phyloP scores from a whole-genome alignment of 495 filamentous ascomycete genomes.

The Xylaria sp. region DNA sequence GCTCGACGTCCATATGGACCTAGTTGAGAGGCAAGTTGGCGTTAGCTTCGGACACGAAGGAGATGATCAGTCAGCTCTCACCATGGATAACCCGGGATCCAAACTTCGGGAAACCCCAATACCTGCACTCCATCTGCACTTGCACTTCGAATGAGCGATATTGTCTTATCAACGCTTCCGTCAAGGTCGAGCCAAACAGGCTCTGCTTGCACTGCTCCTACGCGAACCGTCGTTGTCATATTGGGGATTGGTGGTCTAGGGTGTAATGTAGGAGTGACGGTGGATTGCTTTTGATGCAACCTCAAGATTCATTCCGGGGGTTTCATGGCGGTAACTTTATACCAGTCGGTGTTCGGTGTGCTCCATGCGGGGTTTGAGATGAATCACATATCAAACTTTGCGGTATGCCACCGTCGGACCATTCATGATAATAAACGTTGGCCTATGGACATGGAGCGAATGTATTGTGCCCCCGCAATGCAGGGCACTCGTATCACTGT shows the following conservation, averaged over 20 bases:
- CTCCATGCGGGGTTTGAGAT: constrained; percentile 24
- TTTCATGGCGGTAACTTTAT: constrained; percentile 17
- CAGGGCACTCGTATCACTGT: constrained; percentile 15
- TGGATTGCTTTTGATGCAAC: constrained; percentile 22
- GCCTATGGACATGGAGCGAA: background rate
- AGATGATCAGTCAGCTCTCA: constrained; percentile 54
- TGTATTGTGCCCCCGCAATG: constrained; percentile 15
- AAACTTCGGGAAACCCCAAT: constrained; percentile 63
- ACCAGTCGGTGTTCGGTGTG: background rate
- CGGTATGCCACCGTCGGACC: background rate
- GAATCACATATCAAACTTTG: background rate
- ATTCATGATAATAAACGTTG: background rate
- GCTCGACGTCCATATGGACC: constrained; percentile 44
- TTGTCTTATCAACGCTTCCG: constrained; percentile 59
- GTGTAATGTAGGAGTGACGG: constrained; percentile 7
- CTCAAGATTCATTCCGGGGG: background rate
- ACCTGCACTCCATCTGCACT: constrained; percentile 57
- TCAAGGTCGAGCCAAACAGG: constrained; percentile 63
- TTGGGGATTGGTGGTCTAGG: background rate
- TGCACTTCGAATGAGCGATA: constrained; percentile 57
- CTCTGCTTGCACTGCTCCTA: constrained; percentile 60
- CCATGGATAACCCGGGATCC: constrained; percentile 62
- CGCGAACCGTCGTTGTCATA: constrained; percentile 35
- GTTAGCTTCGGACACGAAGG: constrained; percentile 30
- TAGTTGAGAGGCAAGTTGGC: constrained; percentile 36